phyloP scores from a whole-genome alignment of 495 filamentous ascomycete species.

The Lasiosphaeria hispida region DNA sequence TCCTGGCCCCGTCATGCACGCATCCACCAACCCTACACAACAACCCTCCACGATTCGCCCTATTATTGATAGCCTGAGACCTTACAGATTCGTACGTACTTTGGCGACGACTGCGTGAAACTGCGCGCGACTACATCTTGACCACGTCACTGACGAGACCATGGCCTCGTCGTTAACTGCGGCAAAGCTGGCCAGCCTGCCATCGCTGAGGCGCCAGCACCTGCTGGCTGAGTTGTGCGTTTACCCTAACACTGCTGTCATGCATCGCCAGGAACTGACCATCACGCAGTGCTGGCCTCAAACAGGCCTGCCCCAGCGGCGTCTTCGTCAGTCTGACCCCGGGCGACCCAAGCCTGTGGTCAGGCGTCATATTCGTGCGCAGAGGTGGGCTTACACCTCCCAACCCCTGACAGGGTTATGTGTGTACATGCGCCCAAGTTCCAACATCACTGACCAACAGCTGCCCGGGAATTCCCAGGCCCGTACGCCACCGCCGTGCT shows the following conservation, averaged over 20 bases:
- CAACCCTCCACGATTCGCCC: neutral
- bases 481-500: conserved; percentile 86
- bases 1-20: neutral
- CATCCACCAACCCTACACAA: neutral
- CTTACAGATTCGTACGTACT: too few relatives aligned
- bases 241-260: neutral
- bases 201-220: conserved; percentile 54
- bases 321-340: conserved; percentile 83
- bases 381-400: conserved; percentile 56
- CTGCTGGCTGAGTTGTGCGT: conserved; percentile 76
- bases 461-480: conserved; percentile 28
- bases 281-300: conserved; percentile 67
- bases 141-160: neutral
- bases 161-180: conserved; percentile 21
- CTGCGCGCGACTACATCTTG: too few relatives aligned
- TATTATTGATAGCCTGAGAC: too few relatives aligned
- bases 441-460: neutral
- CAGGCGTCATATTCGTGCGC: conserved; percentile 84
- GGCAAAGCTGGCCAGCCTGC: conserved; percentile 28
- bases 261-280: conserved; percentile 13
- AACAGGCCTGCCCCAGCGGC: conserved; percentile 75
- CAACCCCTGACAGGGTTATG: neutral
- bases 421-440: too few relatives aligned
- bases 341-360: conserved; percentile 77
- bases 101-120: too few relatives aligned